Base-by-base conservation (phyloP, 176 grass and related monocot species). In the Cenchrus americanus region DNA sequence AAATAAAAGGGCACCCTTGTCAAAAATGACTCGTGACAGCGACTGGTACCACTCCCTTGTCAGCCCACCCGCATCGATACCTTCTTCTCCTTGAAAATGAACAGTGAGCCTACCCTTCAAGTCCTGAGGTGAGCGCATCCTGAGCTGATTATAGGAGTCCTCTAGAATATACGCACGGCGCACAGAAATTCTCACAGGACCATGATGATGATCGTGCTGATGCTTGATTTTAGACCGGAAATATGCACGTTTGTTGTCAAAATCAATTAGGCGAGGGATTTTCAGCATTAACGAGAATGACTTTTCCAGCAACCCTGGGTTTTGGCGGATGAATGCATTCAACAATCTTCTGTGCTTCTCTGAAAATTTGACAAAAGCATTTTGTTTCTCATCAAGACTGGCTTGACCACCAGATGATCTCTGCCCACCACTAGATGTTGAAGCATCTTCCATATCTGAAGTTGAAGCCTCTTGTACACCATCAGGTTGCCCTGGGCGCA, bases 1-100 rank as follows among this genome's bases (percentile, higher is more conserved):
- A 79, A 99, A 99, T 83, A 99, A 86, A 50, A 99, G 86, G 50
- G 93, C 97, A 9, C 90, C 88, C 90, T 94, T 99, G 75, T 99
- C 97, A 42, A 99, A 92, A 86, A 99, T 94, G 18, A 96, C 97
- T 63, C 97, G 90, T 48, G 97, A 99, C 71, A 99, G 77, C 32
- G 92, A 78, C 83, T 94, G 93, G 78, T 99, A 99, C 97, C 97
- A 99, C 82, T 99, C 97, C 82, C 97, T 92, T 34, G 97, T 99
- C 23, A 99, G 89, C 23, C 97, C 97, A 73, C 97, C 97, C 12
- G 97, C 97, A 96, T 99, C 97, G 83, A 99, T 99, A 48, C 97
- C 97, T 82, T 99, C 97, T 88, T 99, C 97, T 66, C 91, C 93
- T 94, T 99, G 97, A 86, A 99, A 99, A 85, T 99, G 89, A 66